phyloP scores from a whole-genome alignment of 2,329 filamentous ascomycete genomes.

The Neoarthrinium moseri region DNA sequence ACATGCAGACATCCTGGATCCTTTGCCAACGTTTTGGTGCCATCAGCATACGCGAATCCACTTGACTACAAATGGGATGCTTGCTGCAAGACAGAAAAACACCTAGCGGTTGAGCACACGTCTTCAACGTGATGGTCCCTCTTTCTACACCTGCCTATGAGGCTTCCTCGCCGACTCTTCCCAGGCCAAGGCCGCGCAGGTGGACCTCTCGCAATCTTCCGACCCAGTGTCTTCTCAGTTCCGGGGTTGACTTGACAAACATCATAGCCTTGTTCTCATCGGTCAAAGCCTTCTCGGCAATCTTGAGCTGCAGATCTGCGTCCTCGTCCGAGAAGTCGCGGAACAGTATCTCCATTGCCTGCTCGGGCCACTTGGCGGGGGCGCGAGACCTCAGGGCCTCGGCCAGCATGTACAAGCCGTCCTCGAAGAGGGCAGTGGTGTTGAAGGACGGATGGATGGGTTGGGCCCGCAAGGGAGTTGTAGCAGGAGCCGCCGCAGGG shows the following conservation, averaged over 20 bases:
- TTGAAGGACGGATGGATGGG: constrained; percentile 20
- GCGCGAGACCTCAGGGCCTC: constrained; percentile 39
- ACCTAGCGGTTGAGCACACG: too few species aligned
- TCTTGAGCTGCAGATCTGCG: constrained; percentile 57
- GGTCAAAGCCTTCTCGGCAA: constrained; percentile 57
- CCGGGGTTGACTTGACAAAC: constrained; percentile 59
- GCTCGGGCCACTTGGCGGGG: constrained; percentile 52
- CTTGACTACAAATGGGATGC: too few species aligned
- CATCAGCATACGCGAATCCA: too few species aligned
- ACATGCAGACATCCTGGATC: too few species aligned
- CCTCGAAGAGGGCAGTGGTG: constrained; percentile 29
- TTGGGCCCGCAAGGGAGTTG: constrained; percentile 13
- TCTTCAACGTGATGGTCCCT: too few species aligned
- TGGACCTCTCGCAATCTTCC: constrained; percentile 48
- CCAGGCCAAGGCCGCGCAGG: constrained; percentile 30
- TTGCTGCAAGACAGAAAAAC: too few species aligned
- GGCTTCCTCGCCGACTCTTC: constrained; percentile 27
- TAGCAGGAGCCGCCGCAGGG: constrained; percentile 7
- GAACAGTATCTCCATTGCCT: constrained; percentile 59
- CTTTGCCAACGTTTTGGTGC: too few species aligned
- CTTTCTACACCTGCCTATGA: too few species aligned
- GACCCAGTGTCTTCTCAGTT: constrained; percentile 56
- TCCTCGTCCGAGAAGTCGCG: constrained; percentile 57
- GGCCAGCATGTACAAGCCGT: constrained; percentile 34
- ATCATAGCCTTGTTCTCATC: constrained; percentile 61